Percentiles rank a stretch among this genome's conserved stretches.
Evolutionary conservation across 179 eudicot species (phyloP).

Genomic region (Silene coronaria): DNA sequence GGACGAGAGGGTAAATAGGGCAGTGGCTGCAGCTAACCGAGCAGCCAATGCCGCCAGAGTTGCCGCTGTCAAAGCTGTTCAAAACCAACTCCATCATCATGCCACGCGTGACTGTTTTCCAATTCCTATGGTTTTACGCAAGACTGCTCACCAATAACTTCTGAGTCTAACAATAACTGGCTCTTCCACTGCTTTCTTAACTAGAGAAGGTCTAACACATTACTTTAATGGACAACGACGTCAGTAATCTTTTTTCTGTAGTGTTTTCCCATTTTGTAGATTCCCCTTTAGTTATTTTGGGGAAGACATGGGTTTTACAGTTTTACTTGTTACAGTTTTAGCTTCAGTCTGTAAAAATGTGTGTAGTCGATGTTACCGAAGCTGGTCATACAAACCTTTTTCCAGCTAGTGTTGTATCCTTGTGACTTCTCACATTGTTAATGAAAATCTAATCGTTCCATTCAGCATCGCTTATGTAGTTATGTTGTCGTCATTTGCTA

Average conservation of each 20-base stretch:
- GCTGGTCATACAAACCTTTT: conserved; percentile 37
- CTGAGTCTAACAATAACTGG: conserved; percentile 7
- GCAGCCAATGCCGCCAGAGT: conserved; percentile 86
- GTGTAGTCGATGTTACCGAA: conserved; percentile 27
- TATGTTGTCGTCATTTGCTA: background rate
- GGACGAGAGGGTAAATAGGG: conserved; percentile 72
- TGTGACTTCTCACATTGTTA: too few species aligned
- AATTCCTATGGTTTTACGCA: conserved; percentile 31
- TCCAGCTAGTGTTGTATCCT: conserved; percentile 36
- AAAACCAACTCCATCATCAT: conserved; percentile 55
- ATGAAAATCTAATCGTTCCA: background rate
- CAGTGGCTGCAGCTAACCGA: conserved; percentile 62
- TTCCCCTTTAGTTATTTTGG: conserved; percentile 13
- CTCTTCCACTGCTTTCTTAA: conserved; percentile 22
- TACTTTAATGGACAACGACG: conserved; percentile 13
- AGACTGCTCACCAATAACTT: conserved; percentile 5
- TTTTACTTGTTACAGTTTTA: conserved; percentile 14
- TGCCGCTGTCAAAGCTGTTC: conserved; percentile 77
- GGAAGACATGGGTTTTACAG: conserved; percentile 16
- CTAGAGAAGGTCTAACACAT: conserved; percentile 22
- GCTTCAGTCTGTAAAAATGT: conserved; percentile 27
- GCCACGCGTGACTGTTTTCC: conserved; percentile 29
- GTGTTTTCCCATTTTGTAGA: conserved; percentile 21
- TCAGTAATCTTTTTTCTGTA: conserved; percentile 19
- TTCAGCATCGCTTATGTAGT: background rate